A percentile compares a stretch with the other conserved stretches of the same genome.
Conservation (phyloP, 441 rosid species). For the Adansonia rubrostipa region DNA sequence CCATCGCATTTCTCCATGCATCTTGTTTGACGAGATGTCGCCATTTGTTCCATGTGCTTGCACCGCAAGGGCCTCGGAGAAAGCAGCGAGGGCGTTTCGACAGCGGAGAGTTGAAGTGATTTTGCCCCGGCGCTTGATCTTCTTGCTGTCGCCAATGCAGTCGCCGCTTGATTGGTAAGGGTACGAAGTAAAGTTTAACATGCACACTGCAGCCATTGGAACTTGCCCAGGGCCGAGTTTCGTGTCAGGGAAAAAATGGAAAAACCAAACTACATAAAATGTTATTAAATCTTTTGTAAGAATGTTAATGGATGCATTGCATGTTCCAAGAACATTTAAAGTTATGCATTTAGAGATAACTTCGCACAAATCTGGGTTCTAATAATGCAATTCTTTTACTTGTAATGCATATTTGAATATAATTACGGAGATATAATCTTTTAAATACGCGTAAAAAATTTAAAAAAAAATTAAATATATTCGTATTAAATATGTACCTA, state of each 20-base stretch:
- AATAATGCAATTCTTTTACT: not conserved
- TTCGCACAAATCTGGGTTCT: not conserved
- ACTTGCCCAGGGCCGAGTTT: not conserved
- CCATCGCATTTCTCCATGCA: conserved; percentile 43
- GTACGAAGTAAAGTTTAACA: conserved; percentile 31
- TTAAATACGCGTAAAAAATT: no score
- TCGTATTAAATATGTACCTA: no score
- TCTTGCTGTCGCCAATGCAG: conserved; percentile 39
- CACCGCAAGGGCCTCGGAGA: conserved; percentile 48
- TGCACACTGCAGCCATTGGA: conserved; percentile 38
- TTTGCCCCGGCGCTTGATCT: conserved; percentile 35
- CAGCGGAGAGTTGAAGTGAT: conserved; percentile 53
- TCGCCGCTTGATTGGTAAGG: conserved; percentile 54
- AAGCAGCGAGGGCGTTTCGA: conserved; percentile 43
- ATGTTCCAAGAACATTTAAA: not conserved
- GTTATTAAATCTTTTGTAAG: no score
- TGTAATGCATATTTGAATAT: not conserved
- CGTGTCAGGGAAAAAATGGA: no score
- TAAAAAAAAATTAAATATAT: no score
- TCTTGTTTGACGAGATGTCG: conserved; percentile 34
- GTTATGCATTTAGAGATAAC: no score
- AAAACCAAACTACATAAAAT: no score
- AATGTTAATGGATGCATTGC: no score
- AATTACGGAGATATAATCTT: no score
- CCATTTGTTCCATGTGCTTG: conserved; percentile 23